phyloP scores from a whole-genome alignment of 2,329 filamentous ascomycete species.

The Delphinella strobiligena region DNA sequence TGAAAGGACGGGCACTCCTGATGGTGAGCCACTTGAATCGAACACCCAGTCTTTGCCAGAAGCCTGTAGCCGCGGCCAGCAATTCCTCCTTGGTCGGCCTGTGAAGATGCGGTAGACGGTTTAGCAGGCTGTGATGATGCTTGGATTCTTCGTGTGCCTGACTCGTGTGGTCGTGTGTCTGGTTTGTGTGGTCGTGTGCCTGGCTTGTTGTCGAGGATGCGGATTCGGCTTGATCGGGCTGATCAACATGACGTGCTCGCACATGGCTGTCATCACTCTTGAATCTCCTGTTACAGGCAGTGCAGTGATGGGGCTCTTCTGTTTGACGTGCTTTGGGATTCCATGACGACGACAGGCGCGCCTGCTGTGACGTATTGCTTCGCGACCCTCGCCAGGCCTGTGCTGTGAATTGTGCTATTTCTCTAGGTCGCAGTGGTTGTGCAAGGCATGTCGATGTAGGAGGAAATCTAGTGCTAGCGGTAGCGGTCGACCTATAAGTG shows the following conservation, averaged over 20 bases:
- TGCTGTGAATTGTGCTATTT: background rate
- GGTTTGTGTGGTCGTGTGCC: background rate
- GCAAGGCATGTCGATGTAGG: no score
- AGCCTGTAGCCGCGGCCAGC: conserved; percentile 78
- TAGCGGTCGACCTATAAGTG: no score
- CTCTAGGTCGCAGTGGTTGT: background rate
- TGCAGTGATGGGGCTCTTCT: background rate
- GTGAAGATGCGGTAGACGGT: conserved; percentile 56
- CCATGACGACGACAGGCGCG: background rate
- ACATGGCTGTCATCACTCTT: conserved; percentile 5
- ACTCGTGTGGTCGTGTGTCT: background rate
- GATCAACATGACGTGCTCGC: background rate
- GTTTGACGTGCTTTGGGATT: background rate
- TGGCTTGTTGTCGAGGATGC: background rate
- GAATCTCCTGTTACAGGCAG: background rate
- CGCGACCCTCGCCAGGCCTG: background rate
- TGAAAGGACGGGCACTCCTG: conserved; percentile 84
- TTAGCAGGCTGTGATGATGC: conserved; percentile 31
- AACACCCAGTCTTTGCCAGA: conserved; percentile 80
- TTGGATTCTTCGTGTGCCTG: no score
- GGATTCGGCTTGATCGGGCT: background rate
- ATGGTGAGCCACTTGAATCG: conserved; percentile 98
- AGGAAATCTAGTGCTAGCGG: no score
- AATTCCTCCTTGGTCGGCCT: conserved; percentile 89
- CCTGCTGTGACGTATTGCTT: background rate